These are phyloP conservation scores for Camelina neglecta DNA, from an alignment of 345 rosid species.

Conservation along the genomic window DNA sequence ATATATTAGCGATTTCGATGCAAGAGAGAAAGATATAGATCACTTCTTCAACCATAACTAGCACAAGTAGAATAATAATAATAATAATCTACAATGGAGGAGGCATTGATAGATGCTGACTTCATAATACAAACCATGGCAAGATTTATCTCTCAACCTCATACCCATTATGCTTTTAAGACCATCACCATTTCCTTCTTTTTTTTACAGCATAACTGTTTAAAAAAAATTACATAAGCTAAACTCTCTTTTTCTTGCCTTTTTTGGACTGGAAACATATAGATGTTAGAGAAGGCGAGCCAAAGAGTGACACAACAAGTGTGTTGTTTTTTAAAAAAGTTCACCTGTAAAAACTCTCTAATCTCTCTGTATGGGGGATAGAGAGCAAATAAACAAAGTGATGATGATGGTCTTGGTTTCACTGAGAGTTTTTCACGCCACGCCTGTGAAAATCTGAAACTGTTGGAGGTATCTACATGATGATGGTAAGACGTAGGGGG, in stretches of 20 bases:
- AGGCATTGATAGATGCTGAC: conserved; percentile 6
- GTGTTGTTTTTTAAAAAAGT: conserved; percentile 23
- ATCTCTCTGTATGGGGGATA: conserved; percentile 26
- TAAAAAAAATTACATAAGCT: conserved; percentile 24
- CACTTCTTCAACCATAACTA: conserved; percentile 19
- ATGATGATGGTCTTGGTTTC: conserved; percentile 39
- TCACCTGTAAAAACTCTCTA: conserved; percentile 39
- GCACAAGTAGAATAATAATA: conserved; percentile 25
- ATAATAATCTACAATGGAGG: conserved; percentile 27
- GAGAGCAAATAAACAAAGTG: conserved; percentile 44
- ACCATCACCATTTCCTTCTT: conserved; percentile 22
- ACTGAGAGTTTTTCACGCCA: conserved; percentile 30
- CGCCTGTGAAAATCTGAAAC: conserved; percentile 30
- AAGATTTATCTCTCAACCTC: conserved; percentile 24
- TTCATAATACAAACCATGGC: conserved; percentile 37
- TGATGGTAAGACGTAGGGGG: conserved; percentile 32
- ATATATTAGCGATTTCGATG: conserved; percentile 32
- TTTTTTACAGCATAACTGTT: conserved; percentile 34
- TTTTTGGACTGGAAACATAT: conserved; percentile 11
- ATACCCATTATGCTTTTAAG: conserved; percentile 21
- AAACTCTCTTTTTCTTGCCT: conserved; percentile 24
- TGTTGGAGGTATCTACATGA: conserved; percentile 42
- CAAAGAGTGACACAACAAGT: conserved; percentile 25
- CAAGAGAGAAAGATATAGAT: not conserved
- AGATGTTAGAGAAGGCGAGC: conserved; percentile 31